These are phyloP conservation scores for Boletus sensibilis DNA, from an alignment of 768 basidiomycete genomes.

Conservation along the genomic window DNA sequence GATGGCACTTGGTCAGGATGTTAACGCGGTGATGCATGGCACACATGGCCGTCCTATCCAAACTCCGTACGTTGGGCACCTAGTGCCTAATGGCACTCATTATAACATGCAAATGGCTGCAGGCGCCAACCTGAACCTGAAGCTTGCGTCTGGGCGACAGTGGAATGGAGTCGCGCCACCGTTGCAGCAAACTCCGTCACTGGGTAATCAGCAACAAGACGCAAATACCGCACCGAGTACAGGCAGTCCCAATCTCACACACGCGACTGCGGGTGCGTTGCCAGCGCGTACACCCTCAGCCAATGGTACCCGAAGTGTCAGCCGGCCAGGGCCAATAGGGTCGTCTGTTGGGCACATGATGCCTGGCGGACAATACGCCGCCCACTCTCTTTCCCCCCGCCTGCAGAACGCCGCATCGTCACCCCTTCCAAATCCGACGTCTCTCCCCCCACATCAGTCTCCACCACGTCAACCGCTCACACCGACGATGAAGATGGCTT, in stretches of 20 bases:
- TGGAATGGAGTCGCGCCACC: conserved; percentile 35
- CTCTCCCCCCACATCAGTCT: conserved; percentile 40
- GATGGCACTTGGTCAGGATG: conserved; percentile 49
- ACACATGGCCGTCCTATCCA: conserved; percentile 39
- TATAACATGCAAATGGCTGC: conserved; percentile 30
- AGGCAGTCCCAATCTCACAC: conserved; percentile 35
- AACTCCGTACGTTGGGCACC: conserved; percentile 30
- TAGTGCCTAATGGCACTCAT: conserved; percentile 28
- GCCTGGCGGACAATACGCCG: conserved; percentile 40
- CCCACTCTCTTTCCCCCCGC: conserved; percentile 50
- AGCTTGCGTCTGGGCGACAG: conserved; percentile 39
- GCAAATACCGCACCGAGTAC: conserved; percentile 27
- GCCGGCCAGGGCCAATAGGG: conserved; percentile 29
- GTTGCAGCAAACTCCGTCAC: conserved; percentile 22
- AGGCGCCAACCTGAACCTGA: conserved; percentile 33
- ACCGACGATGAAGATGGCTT: conserved; percentile 52
- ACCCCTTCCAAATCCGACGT: conserved; percentile 43
- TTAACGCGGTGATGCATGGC: conserved; percentile 36
- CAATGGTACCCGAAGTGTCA: conserved; percentile 51
- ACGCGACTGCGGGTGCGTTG: conserved; percentile 37
- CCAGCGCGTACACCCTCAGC: conserved; percentile 53
- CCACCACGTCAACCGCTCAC: conserved; percentile 51
- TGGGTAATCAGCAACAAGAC: conserved; percentile 26
- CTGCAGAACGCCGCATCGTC: conserved; percentile 46
- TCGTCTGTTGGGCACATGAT: conserved; percentile 30